phyloP scores from a whole-genome alignment of 2,329 filamentous ascomycete genomes.

The Paramyrothecium roridum region DNA sequence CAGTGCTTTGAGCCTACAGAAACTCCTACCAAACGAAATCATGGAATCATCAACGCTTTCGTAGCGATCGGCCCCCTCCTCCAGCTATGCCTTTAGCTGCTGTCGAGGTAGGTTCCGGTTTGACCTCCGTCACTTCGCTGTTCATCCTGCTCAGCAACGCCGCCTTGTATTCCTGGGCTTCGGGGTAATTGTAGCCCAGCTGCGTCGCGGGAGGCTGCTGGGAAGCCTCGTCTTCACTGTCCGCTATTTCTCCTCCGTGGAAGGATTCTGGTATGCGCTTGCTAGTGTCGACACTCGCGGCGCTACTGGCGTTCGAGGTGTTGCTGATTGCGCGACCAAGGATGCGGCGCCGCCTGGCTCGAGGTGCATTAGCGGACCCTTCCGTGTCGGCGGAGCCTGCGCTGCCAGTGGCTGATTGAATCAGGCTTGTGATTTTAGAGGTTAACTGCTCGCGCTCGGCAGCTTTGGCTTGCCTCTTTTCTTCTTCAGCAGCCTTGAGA shows the following conservation, averaged over 20 bases:
- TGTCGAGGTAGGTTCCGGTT: conserved; percentile 2
- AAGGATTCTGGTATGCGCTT: conserved; percentile 22
- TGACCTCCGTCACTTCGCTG: conserved; percentile 14
- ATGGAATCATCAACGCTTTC: conserved; percentile 11
- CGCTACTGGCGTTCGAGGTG: conserved; percentile 47
- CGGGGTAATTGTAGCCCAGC: conserved; percentile 50
- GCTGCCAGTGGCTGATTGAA: conserved; percentile 23
- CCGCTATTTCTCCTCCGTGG: conserved; percentile 7
- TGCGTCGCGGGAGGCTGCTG: conserved; percentile 46
- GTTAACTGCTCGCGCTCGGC: conserved; percentile 39
- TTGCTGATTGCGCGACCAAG: conserved; percentile 59
- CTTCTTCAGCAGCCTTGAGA: conserved; percentile 13
- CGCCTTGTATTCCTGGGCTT: conserved; percentile 40
- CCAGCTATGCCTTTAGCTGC: conserved; percentile 5
- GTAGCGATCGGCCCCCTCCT: conserved; percentile 14
- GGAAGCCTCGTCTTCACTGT: conserved; percentile 15
- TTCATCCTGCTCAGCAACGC: conserved; percentile 43
- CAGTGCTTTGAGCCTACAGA: not conserved
- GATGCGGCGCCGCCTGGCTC: conserved; percentile 43
- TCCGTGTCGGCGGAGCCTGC: conserved; percentile 7
- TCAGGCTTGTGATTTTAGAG: conserved; percentile 38
- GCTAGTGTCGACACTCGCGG: conserved; percentile 35
- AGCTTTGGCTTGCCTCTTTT: conserved; percentile 23
- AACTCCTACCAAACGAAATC: not conserved
- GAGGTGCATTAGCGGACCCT: conserved; percentile 9